Base-by-base conservation (phyloP, 2,329 filamentous ascomycete species). In the Epichloe coenophiala region DNA sequence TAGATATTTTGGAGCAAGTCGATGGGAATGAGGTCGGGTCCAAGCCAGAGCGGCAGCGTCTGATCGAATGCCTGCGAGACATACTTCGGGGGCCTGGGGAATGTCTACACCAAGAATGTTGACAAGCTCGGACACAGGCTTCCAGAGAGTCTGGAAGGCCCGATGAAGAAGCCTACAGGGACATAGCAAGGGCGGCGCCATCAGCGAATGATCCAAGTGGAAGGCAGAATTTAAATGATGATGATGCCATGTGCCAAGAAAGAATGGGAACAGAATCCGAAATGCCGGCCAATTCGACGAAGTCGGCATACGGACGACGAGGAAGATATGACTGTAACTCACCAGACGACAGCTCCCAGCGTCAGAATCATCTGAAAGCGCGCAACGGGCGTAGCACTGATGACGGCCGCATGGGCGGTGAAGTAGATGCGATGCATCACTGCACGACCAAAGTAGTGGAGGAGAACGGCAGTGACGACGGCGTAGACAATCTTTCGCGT, bases 21-120 rank as follows among this genome's bases (percentile, higher is more conserved):
- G 75, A 55, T 77, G 79, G 42, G 70, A 66, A 3, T 74, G 78
- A 0, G 87, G 84, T 53, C 83, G 79, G 54, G 89, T 88, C 93
- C 93, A 98, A 65, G 90, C 89, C 42, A 98, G 75, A 33, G 90
- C 86, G 35, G 94, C 86, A 51, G 89, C 87, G 64, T 94, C 87
- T 31, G 87, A 77, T 58, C 85, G 86, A 59, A 98, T 93, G 55
- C 86, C 88, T 50, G 91, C 88, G 36, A 98, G 80, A 48, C 89
- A 95, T 40, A 97, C 86, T 63, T 90, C 83, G 48, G 93, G 93
- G 23, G 88, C 77, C 55, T 89, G 84, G 54, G 93, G 93, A 48
- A 98, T 91, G 63, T 98, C 93, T 64, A 97, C 83, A 53, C 91
- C 90, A 45, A 98, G 81, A 47, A 96, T 87, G 59, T 83, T 83